phyloP scores from a whole-genome alignment of 805 yeast species.

The Kuraishia floccosa region DNA sequence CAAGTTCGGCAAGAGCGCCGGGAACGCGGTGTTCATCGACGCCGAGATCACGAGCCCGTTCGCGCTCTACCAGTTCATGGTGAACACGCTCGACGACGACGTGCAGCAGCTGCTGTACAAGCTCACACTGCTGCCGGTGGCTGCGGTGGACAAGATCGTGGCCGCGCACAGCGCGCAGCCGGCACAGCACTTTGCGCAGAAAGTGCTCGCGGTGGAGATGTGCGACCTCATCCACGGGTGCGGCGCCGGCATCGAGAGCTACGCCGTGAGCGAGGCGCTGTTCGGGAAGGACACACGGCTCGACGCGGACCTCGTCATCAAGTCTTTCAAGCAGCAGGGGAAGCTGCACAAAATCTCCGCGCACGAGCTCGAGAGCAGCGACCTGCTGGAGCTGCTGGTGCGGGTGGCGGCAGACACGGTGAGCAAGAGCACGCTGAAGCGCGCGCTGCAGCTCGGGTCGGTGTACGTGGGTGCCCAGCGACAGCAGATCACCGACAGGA shows the following conservation, averaged over 20 bases:
- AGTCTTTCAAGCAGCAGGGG: conserved; percentile 47
- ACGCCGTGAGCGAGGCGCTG: conserved; percentile 52
- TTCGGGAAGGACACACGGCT: conserved; percentile 35
- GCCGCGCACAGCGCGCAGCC: conserved; percentile 44
- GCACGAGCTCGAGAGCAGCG: conserved; percentile 17
- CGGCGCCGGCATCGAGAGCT: conserved; percentile 61
- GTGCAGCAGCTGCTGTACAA: conserved; percentile 57
- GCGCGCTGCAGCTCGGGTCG: conserved; percentile 59
- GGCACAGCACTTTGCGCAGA: conserved; percentile 63
- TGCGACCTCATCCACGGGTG: conserved; percentile 82
- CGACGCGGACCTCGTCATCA: conserved; percentile 35
- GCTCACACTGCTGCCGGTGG: conserved; percentile 68
- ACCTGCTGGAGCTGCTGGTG: conserved; percentile 42
- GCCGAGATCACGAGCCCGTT: conserved; percentile 65
- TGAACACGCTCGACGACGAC: conserved; percentile 69
- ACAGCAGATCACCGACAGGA: conserved; percentile 34
- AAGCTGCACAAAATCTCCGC: conserved; percentile 29
- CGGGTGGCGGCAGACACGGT: conserved; percentile 35
- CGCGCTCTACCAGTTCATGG: conserved; percentile 77
- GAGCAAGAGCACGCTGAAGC: conserved; percentile 19
- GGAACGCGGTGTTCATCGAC: conserved; percentile 88
- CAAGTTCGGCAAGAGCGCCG: conserved; percentile 95
- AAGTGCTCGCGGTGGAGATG: conserved; percentile 69
- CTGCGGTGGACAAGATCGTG: conserved; percentile 43
- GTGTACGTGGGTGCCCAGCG: conserved; percentile 59